Evolutionary conservation across 1,284 basidiomycete genomes (phyloP).

Genomic region (Ganoderma multipileum): DNA sequence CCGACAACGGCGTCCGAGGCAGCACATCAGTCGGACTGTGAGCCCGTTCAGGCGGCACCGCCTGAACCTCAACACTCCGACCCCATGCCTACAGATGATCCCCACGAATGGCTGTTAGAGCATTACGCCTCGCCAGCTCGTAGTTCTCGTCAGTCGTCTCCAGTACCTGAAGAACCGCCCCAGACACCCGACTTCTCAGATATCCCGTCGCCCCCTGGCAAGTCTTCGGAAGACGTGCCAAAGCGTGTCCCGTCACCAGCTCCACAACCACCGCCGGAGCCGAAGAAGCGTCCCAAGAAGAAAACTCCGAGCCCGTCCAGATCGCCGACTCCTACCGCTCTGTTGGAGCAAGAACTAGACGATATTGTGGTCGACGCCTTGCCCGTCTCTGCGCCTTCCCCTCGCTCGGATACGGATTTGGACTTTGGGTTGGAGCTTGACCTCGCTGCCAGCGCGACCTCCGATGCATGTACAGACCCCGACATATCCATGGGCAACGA

Average conservation of each 20-base stretch:
- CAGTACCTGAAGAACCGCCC: constrained; percentile 28
- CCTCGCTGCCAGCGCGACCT: constrained; percentile 32
- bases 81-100: constrained; percentile 47
- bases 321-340: constrained; percentile 34
- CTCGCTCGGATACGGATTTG: constrained; percentile 22
- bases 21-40: neutral
- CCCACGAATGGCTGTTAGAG: constrained; percentile 65
- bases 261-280: neutral
- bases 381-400: constrained; percentile 11
- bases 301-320: constrained; percentile 21
- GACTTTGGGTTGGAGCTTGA: constrained; percentile 40
- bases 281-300: constrained; percentile 11
- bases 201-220: constrained; percentile 11
- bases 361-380: constrained; percentile 28
- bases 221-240: constrained; percentile 3
- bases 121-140: constrained; percentile 42
- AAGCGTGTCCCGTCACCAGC: neutral
- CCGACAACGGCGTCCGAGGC: neutral
- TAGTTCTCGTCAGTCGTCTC: constrained; percentile 25
- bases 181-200: constrained; percentile 20
- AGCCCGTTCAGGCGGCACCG: neutral
- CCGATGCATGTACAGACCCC: constrained; percentile 39
- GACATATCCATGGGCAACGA: constrained; percentile 59
- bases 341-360: constrained; percentile 55
- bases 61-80: neutral